Base-by-base conservation (phyloP, 306 rosid genomes). In the Hippophae gyantsensis region DNA sequence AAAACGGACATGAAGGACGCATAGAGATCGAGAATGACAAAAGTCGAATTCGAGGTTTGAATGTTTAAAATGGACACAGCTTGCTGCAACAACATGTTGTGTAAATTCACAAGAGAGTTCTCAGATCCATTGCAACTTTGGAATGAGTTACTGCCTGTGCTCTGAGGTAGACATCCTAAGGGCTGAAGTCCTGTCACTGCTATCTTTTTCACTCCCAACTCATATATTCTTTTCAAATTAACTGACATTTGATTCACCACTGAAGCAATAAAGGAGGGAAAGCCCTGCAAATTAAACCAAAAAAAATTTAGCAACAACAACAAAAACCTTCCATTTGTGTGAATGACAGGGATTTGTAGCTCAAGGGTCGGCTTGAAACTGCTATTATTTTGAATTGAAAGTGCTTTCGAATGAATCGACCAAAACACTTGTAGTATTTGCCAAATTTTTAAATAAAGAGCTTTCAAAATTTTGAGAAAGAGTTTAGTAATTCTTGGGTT, bases 131-230 rank as follows among this genome's bases (percentile, higher is more conserved):
- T 82, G 76, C 99, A 92, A 5, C 14, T 56, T 10, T 65, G 77
- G 66, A 74, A 92, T 6, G 88, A 77, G 43, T 53, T 52, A 11
- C 52, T 5, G 1, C 49, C 64, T 13, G 95, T 88, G 50, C 38
- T 25, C 51, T 1, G 0, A 0, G 96, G 99, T 44, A 92, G 88
- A 56, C 99, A 92, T 40, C 96, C 96, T 54, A 88, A 43, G 12
- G 99, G 99, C 58, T 82, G 79, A 2, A 92, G 75, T 27, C 65
- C 61, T 8, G 67, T 55, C 69, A 88, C 83, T 7, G 78, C 82
- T 5, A 88, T 60, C 72, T 88, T 88, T 54, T 66, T 70, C 56
- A 88, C 83, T 71, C 99, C 99, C 63, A 84, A 18, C 42, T 43
- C 79, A 67, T 72, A 73, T 25, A 88, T 80, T 13, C 85, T 78